phyloP scores from a whole-genome alignment of 2,329 filamentous ascomycete genomes.

The Fusarium pseudonygamai region DNA sequence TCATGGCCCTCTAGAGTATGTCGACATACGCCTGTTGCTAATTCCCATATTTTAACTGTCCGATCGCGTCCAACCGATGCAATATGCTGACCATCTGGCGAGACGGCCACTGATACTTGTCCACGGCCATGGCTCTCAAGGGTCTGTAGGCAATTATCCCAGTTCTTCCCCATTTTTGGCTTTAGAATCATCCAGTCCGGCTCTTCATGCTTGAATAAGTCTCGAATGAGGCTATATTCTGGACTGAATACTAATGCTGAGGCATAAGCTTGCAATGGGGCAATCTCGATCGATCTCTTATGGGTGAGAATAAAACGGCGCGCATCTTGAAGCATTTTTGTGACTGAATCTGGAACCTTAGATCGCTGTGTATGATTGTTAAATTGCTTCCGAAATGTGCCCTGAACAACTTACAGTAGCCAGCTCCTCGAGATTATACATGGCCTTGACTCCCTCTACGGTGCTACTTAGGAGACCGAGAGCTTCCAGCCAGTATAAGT shows the following conservation, averaged over 20 bases:
- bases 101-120: accelerated
- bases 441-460: accelerated
- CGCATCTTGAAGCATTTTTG: accelerated
- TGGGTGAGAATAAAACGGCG: background rate
- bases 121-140: accelerated
- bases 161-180: accelerated
- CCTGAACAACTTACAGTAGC: accelerated
- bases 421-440: accelerated
- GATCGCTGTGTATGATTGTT: accelerated
- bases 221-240: background rate
- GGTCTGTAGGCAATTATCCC: background rate
- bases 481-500: background rate
- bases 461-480: accelerated
- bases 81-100: accelerated
- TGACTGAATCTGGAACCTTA: accelerated
- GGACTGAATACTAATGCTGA: background rate
- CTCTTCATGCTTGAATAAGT: accelerated
- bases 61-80: accelerated
- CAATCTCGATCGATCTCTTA: accelerated
- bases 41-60: background rate
- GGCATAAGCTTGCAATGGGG: background rate
- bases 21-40: accelerated
- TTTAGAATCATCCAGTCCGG: accelerated
- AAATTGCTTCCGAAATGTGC: accelerated
- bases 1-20: accelerated